Base-by-base conservation (phyloP, 2,329 filamentous ascomycete species). In the Cladosporium sp. region DNA sequence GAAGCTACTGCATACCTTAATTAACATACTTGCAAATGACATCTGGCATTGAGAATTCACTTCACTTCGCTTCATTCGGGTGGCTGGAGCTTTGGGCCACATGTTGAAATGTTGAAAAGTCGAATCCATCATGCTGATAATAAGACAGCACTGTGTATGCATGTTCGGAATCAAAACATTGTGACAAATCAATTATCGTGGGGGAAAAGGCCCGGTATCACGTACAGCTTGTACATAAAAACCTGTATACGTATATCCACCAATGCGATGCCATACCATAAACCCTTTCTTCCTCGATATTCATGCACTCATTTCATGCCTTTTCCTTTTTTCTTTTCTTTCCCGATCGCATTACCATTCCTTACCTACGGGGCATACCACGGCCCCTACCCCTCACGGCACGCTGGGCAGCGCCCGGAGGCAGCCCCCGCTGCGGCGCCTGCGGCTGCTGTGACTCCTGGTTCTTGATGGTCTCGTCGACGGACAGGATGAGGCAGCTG, bases 381-480 rank as follows among this genome's bases (percentile, higher is more conserved):
- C 89, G 78, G 49, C 92, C 91, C 59, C 89, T 77, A 48, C 92
- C 90, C 59, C 91, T 80, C 58, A 97, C 72, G 36, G 90, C 92
- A 64, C 92, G 79, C 76, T 97, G 92, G 9, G 92, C 91, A 18
- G 92, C 91, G 59, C 75, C 75, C 4, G 73, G 74, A 25, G 75
- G 75, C 58, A 78, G 75, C 16, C 82, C 79, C 69, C 86, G 78
- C 50, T 82, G 79, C 0, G 92, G 92, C 7, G 83, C 89, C 70
- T 95, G 88, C 19, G 91, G 86, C 69, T 83, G 77, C 61, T 84
- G 80, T 63, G 88, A 95, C 76, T 97, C 91, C 76, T 98, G 89
- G 72, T 98, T 98, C 72, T 59, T 90, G 72, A 98, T 97, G 29
- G 93, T 98, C 82, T 98, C 93, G 67, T 98, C 93, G 50, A 98